phyloP scores from a whole-genome alignment of 768 basidiomycete genomes.

The Lanmaoa pseudosensibilis region DNA sequence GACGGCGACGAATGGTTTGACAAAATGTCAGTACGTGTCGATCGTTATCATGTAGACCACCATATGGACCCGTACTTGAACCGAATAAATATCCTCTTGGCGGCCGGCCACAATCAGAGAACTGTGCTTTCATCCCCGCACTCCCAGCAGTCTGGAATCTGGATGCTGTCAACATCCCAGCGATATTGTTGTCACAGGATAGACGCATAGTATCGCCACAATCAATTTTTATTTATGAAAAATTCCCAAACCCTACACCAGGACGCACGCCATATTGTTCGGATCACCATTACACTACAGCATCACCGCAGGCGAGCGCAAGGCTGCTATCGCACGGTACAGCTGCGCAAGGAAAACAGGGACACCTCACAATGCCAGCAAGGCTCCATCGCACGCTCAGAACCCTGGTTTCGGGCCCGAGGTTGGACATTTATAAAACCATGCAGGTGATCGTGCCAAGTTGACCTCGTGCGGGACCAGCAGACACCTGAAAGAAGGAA shows the following conservation, averaged over 20 bases:
- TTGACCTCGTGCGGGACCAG: constrained; percentile 2
- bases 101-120: not conserved
- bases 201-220: constrained; percentile 6
- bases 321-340: not conserved
- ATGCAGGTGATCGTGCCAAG: not conserved
- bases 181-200: constrained; percentile 1
- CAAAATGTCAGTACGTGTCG: not conserved
- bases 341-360: no score
- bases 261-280: constrained; percentile 2
- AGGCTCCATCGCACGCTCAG: not conserved
- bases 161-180: not conserved
- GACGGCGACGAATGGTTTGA: constrained; percentile 12
- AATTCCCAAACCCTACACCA: constrained; percentile 11
- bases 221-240: constrained; percentile 10
- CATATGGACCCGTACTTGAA: not conserved
- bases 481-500: not conserved
- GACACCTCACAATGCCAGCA: not conserved
- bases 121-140: not conserved
- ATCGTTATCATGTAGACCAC: not conserved
- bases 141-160: not conserved
- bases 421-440: not conserved
- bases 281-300: not conserved
- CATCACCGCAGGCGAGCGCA: constrained; percentile 8
- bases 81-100: not conserved
- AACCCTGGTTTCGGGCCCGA: constrained; percentile 11